A percentile compares a stretch with the other conserved stretches of the same genome.
Conservation (phyloP, 805 yeast genomes). For the Lipomyces spencermartinsiae region DNA sequence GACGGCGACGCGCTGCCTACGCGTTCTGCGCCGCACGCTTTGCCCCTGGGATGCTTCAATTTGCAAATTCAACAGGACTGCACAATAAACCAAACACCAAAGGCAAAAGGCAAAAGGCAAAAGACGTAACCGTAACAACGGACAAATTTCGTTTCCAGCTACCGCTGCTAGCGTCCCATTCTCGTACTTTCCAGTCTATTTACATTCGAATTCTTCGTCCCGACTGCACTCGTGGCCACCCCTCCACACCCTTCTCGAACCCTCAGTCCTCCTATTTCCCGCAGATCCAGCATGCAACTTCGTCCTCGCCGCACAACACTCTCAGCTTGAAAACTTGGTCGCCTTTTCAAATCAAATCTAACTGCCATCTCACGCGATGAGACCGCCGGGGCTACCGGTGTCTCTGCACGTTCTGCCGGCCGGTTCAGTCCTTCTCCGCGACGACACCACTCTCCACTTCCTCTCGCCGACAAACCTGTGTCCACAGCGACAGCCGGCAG, state of each 20-base stretch:
- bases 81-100: background rate
- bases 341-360: background rate
- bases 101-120: no score
- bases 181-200: no score
- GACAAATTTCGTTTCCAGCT: background rate
- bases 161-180: background rate
- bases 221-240: background rate
- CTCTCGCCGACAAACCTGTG: slow-evolving; percentile 29
- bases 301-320: background rate
- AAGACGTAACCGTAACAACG: background rate
- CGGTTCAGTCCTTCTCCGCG: slow-evolving; percentile 33
- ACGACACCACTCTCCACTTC: slow-evolving; percentile 32
- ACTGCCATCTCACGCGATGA: background rate
- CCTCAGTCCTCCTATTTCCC: no score
- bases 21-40: slow-evolving; percentile 2
- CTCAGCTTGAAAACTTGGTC: background rate
- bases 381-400: slow-evolving; percentile 1
- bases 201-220: background rate
- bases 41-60: background rate
- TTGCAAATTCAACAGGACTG: background rate
- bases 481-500: slow-evolving; percentile 35
- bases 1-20: background rate
- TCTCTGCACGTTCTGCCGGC: slow-evolving; percentile 33
- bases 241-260: no score
- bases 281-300: background rate